These are phyloP conservation scores for Yarrowia sp. DNA, from an alignment of 805 yeast genomes.

Conservation along the genomic window DNA sequence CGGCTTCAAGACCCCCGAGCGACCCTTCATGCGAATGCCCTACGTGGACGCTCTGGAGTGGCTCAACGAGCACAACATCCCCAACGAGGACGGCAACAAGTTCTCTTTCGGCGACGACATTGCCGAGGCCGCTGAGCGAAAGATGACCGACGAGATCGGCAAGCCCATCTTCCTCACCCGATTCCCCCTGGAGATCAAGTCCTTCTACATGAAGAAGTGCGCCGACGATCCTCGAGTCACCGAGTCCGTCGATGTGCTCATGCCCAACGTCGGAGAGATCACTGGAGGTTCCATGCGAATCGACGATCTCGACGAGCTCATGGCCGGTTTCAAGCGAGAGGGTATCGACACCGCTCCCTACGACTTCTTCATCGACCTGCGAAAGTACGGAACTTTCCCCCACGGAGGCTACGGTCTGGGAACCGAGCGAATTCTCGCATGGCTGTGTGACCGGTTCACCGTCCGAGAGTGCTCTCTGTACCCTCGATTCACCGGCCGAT, in stretches of 20 bases:
- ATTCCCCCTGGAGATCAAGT: constrained; percentile 97
- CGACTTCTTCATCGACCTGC: constrained; percentile 96
- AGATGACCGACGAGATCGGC: constrained; percentile 94
- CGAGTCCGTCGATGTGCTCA: constrained; percentile 95
- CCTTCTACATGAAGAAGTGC: constrained; percentile 97
- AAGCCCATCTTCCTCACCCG: constrained; percentile 89
- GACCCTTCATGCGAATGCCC: constrained; percentile 90
- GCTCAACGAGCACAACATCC: constrained; percentile 93
- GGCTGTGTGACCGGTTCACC: constrained; percentile 97
- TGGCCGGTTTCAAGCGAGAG: constrained; percentile 93
- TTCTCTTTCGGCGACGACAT: constrained; percentile 98
- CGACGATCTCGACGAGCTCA: constrained; percentile 75
- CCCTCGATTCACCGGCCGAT: constrained; percentile 98
- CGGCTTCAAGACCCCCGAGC: constrained; percentile 76
- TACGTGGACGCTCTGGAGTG: constrained; percentile 91
- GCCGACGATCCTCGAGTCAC: constrained; percentile 91
- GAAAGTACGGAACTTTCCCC: constrained; percentile 96
- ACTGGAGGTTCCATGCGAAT: constrained; percentile 99
- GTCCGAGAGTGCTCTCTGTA: constrained; percentile 98
- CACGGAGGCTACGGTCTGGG: constrained; percentile 99
- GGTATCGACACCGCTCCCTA: constrained; percentile 80
- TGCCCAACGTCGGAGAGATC: constrained; percentile 99
- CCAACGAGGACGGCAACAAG: constrained; percentile 91
- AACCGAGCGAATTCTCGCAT: constrained; percentile 96
- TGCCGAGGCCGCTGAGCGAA: constrained; percentile 99